phyloP scores from a whole-genome alignment of 306 rosid genomes.

The Lagenaria siceraria region DNA sequence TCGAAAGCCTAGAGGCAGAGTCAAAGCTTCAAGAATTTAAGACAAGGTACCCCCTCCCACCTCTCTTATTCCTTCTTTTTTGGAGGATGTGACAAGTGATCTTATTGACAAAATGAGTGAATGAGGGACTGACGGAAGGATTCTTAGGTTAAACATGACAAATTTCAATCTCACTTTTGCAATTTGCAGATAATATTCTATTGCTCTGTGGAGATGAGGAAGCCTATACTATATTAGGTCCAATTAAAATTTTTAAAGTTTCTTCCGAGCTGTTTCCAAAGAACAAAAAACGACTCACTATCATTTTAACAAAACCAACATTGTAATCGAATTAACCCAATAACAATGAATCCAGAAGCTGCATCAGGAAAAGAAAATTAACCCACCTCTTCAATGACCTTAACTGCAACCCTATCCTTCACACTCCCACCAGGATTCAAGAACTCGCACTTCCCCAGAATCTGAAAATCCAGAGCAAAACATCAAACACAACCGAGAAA shows the following conservation, averaged over 20 bases:
- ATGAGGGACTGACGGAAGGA: background rate
- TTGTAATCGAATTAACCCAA: background rate
- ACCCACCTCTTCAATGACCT: conserved; percentile 71
- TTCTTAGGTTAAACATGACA: background rate
- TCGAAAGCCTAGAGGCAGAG: background rate
- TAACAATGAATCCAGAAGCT: background rate
- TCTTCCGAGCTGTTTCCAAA: background rate
- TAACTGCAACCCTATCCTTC: conserved; percentile 81
- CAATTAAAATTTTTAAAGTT: background rate
- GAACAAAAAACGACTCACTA: background rate
- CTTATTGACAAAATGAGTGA: background rate
- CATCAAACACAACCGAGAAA: background rate
- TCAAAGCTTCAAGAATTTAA: background rate
- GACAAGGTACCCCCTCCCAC: background rate
- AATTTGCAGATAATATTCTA: background rate
- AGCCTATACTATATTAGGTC: background rate
- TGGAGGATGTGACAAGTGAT: background rate
- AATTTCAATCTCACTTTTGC: background rate
- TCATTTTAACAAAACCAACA: background rate
- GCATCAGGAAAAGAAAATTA: background rate
- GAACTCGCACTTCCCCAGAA: conserved; percentile 87
- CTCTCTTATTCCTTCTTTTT: background rate
- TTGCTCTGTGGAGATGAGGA: background rate
- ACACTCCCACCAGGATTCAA: conserved; percentile 97
- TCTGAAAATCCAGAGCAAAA: conserved; percentile 23